These are phyloP conservation scores for Phylloboletellus chloephorus DNA, from an alignment of 1,284 basidiomycete genomes.

Conservation along the genomic window DNA sequence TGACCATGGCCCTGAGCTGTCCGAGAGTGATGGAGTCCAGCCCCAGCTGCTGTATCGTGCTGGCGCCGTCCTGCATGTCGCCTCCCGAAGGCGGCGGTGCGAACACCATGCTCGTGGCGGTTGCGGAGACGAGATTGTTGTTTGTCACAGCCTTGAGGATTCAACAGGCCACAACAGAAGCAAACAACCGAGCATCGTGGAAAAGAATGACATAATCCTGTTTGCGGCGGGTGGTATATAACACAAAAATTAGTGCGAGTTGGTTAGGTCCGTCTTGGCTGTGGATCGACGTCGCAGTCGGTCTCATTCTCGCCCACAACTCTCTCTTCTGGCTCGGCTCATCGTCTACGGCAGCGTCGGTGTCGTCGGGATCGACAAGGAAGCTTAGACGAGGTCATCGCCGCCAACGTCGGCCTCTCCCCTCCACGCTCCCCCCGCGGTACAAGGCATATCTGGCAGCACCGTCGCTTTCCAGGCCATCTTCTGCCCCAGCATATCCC, in stretches of 20 bases:
- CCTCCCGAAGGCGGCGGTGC: constrained; percentile 19
- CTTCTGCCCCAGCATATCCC: constrained; percentile 28
- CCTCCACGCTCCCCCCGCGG: constrained; percentile 18
- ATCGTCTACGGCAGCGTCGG: constrained; percentile 40
- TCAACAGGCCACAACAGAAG: constrained; percentile 25
- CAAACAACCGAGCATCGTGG: constrained; percentile 21
- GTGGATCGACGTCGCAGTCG: constrained; percentile 45
- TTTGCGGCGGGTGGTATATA: constrained; percentile 23
- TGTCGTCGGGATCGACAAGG: constrained; percentile 38
- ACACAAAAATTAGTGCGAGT: constrained; percentile 19
- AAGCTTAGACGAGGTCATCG: constrained; percentile 25
- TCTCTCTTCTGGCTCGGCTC: constrained; percentile 34
- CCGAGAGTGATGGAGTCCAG: constrained; percentile 77
- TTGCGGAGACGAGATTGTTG: constrained; percentile 9
- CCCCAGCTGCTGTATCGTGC: constrained; percentile 29
- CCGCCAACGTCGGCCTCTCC: constrained; percentile 15
- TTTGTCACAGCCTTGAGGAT: constrained; percentile 28
- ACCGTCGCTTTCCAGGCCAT: constrained; percentile 35
- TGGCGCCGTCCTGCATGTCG: constrained; percentile 24
- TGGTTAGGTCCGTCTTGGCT: constrained; percentile 31
- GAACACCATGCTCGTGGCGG: constrained; percentile 27
- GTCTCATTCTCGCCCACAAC: constrained; percentile 35
- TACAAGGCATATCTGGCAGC: constrained; percentile 18
- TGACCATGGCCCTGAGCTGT: constrained; percentile 72
- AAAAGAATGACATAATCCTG: constrained; percentile 28